phyloP scores from a whole-genome alignment of 2,329 filamentous ascomycete genomes.

The Drechslerella coelobrocha region DNA sequence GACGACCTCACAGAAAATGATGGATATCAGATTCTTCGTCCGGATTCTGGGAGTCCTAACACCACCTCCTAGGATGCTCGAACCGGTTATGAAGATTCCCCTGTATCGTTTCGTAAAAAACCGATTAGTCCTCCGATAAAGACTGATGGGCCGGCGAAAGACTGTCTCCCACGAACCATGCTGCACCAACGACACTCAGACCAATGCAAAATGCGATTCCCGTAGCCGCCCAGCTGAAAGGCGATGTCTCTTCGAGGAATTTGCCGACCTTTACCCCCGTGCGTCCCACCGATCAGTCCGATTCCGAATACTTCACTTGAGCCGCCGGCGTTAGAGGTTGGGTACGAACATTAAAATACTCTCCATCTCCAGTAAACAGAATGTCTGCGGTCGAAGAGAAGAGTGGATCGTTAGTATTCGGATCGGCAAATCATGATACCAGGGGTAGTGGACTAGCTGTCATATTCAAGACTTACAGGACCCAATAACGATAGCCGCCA shows the following conservation, averaged over 20 bases:
- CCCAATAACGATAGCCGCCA: slow-evolving; percentile 74
- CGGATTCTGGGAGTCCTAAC: slow-evolving; percentile 96
- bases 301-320: background rate
- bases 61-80: slow-evolving; percentile 94
- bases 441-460: slow-evolving; percentile 24
- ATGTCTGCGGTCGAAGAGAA: slow-evolving; percentile 71
- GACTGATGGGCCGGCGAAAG: background rate
- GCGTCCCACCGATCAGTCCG: slow-evolving; percentile 49
- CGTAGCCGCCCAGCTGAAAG: slow-evolving; percentile 88
- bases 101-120: slow-evolving; percentile 64
- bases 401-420: slow-evolving; percentile 49
- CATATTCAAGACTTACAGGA: slow-evolving; percentile 70
- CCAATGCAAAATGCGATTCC: slow-evolving; percentile 95
- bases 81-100: slow-evolving; percentile 99
- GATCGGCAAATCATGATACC: slow-evolving; percentile 51
- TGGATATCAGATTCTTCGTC: slow-evolving; percentile 99
- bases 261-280: slow-evolving; percentile 73
- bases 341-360: slow-evolving; percentile 83
- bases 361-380: slow-evolving; percentile 96
- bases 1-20: slow-evolving; percentile 99
- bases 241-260: slow-evolving; percentile 92
- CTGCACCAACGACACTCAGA: slow-evolving; percentile 92
- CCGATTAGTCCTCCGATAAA: background rate
- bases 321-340: slow-evolving; percentile 41
- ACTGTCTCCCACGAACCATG: slow-evolving; percentile 72